Evolutionary conservation across 1,284 basidiomycete genomes (phyloP), one percentile per base, ranked within the genome.

Genomic region (Leccinum fuscescens): DNA sequence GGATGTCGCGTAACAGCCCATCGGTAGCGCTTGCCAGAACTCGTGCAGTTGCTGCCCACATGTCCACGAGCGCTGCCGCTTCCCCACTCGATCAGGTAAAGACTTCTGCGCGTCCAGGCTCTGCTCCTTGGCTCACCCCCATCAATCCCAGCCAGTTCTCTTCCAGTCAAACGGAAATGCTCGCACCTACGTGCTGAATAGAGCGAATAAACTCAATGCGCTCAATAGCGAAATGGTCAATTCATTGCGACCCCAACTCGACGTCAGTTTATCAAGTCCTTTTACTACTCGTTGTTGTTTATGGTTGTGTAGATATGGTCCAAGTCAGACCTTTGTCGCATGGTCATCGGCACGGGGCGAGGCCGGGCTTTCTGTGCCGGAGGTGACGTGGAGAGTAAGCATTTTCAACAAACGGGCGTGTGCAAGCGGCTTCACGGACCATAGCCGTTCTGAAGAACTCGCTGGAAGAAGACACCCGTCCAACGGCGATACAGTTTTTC

Each of bases 311-410:
- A 96, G 94, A 85, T 88, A 80, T 96, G 93, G 92, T 82, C 84
- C 65, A 76, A 82, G 42, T 89, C 91, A 31, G 84, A 90, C 53
- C 80, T 92, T 7, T 88, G 87, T 67, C 84, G 86, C 64, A 81
- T 93, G 29, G 85, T 98, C 63, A 84, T 96, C 56, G 92, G 91
- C 24, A 84, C 83, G 48, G 92, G 94, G 20, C 79, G 80, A 29
- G 93, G 92, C 11, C 81, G 88, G 61, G 93, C 91, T 11, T 98
- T 98, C 72, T 99, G 96, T 73, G 91, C 94, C 5, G 97, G 96
- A 22, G 96, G 96, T 58, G 97, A 99, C 74, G 92, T 99, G 58
- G 86, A 86, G 64, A 79, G 93, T 93, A 71, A 70, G 87, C 81
- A 52, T 44, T 55, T 51, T 54, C 53, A 33, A 29, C 6, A 15